Percentiles rank a stretch among this genome's conserved stretches.
Conservation (phyloP, 371 early-diverging fungal genomes). For the Chytridiales sp. region DNA sequence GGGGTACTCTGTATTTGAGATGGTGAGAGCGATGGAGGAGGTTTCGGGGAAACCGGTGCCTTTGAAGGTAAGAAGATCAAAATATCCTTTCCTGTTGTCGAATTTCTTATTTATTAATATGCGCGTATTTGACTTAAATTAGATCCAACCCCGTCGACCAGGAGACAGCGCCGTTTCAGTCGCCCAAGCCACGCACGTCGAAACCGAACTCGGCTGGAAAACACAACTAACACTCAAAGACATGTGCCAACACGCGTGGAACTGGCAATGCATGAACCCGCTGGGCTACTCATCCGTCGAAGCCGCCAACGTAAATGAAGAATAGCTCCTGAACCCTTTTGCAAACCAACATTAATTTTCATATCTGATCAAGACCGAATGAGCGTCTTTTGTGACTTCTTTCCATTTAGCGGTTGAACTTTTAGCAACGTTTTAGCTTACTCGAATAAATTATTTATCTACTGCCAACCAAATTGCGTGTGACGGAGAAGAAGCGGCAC, state of each 20-base stretch:
- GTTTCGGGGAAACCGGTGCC: slow-evolving; percentile 12
- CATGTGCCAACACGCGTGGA: slow-evolving; percentile 83
- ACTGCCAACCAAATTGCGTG: too few species aligned
- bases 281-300: too few species aligned
- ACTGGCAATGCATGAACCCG: too few species aligned
- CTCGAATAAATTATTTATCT: too few species aligned
- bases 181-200: slow-evolving; percentile 73
- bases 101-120: background rate
- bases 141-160: slow-evolving; percentile 55
- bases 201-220: slow-evolving; percentile 71
- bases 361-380: too few species aligned
- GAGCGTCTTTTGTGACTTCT: too few species aligned
- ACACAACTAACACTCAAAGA: slow-evolving; percentile 56
- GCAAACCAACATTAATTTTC: too few species aligned
- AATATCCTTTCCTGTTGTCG: background rate
- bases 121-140: background rate
- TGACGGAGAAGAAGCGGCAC: too few species aligned
- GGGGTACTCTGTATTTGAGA: slow-evolving; percentile 84
- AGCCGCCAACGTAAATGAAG: too few species aligned
- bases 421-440: too few species aligned
- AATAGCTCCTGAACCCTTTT: too few species aligned
- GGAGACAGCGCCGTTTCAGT: slow-evolving; percentile 87
- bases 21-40: slow-evolving; percentile 72
- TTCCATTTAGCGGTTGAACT: too few species aligned
- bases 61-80: slow-evolving; percentile 16